These are phyloP conservation scores for Penicillium bovifimosum DNA, from an alignment of 495 filamentous ascomycete genomes.

Conservation along the genomic window DNA sequence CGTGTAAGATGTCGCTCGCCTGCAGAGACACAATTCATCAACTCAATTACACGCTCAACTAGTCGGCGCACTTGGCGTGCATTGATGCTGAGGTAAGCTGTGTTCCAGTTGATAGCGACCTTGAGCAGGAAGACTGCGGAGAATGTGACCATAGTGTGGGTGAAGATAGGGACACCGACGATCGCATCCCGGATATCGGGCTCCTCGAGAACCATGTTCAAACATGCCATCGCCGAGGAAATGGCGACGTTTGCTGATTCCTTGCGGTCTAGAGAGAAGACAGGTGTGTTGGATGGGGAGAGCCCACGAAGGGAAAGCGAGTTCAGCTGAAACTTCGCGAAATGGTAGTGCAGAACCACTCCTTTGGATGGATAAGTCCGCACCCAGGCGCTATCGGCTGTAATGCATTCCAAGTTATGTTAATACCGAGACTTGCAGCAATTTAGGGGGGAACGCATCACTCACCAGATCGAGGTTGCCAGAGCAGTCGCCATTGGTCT, in stretches of 20 bases:
- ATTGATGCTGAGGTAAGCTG: slow-evolving; percentile 41
- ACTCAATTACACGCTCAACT: slow-evolving; percentile 45
- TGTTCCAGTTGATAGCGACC: slow-evolving; percentile 52
- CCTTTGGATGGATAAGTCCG: slow-evolving; percentile 55
- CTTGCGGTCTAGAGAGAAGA: slow-evolving; percentile 50
- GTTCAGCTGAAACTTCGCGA: slow-evolving; percentile 56
- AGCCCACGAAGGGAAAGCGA: slow-evolving; percentile 52
- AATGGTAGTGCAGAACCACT: slow-evolving; percentile 55
- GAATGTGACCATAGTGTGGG: slow-evolving; percentile 60
- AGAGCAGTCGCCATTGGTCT: slow-evolving; percentile 53
- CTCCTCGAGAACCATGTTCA: slow-evolving; percentile 52
- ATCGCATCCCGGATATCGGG: slow-evolving; percentile 54
- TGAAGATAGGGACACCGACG: slow-evolving; percentile 53
- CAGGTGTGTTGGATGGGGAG: slow-evolving; percentile 42
- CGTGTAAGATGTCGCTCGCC: slow-evolving; percentile 50
- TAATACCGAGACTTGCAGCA: background rate
- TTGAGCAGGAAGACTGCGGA: slow-evolving; percentile 53
- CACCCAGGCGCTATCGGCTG: slow-evolving; percentile 48
- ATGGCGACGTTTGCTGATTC: slow-evolving; percentile 54
- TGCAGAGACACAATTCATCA: slow-evolving; percentile 48
- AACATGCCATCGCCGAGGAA: slow-evolving; percentile 49
- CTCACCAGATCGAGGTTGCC: slow-evolving; percentile 49
- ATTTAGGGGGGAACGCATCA: slow-evolving; percentile 1
- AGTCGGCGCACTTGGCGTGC: slow-evolving; percentile 42
- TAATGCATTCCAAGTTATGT: background rate